A percentile compares a stretch with the other conserved stretches of the same genome.
These are phyloP conservation scores for Dactylonectria estremocensis DNA, from an alignment of 2,329 filamentous ascomycete species.

Conservation along the genomic window DNA sequence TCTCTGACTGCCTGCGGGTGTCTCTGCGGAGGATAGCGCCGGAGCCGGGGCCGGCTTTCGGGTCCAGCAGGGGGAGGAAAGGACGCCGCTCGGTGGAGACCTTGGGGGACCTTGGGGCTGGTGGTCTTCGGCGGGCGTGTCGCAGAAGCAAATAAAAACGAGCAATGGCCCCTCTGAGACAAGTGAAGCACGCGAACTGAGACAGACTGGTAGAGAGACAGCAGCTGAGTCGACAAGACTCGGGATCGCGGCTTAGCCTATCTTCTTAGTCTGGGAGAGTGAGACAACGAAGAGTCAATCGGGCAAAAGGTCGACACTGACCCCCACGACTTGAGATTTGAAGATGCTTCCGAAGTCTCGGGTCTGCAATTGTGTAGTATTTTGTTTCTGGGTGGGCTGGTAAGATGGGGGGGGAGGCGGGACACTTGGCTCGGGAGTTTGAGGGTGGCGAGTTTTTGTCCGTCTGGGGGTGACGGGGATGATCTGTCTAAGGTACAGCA, in stretches of 20 bases:
- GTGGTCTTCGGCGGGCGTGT: constrained; percentile 31
- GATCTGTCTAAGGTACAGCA: constrained; percentile 18
- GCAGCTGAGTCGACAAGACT: background rate
- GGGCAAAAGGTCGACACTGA: constrained; percentile 13
- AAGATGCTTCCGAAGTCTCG: constrained; percentile 21
- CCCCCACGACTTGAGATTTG: constrained; percentile 15
- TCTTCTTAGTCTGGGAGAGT: background rate
- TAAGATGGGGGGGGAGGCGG: constrained; percentile 4
- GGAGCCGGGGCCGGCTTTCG: constrained; percentile 45
- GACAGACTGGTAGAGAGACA: background rate
- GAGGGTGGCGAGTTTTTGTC: constrained; percentile 13
- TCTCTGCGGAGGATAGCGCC: constrained; percentile 36
- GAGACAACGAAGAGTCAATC: constrained; percentile 3
- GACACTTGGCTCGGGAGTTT: background rate
- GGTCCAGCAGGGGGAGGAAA: constrained; percentile 38
- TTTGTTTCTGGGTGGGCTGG: background rate
- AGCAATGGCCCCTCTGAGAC: background rate
- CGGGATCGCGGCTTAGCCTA: background rate
- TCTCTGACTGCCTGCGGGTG: constrained; percentile 2
- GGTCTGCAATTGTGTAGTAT: constrained; percentile 1
- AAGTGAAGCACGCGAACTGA: constrained; percentile 1
- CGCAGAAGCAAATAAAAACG: constrained; percentile 20
- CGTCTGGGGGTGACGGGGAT: constrained; percentile 12
- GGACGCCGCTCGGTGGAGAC: constrained; percentile 28
- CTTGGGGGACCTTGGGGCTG: background rate